phyloP scores from a whole-genome alignment of 495 filamentous ascomycete species.

The Penicillium canariense region DNA sequence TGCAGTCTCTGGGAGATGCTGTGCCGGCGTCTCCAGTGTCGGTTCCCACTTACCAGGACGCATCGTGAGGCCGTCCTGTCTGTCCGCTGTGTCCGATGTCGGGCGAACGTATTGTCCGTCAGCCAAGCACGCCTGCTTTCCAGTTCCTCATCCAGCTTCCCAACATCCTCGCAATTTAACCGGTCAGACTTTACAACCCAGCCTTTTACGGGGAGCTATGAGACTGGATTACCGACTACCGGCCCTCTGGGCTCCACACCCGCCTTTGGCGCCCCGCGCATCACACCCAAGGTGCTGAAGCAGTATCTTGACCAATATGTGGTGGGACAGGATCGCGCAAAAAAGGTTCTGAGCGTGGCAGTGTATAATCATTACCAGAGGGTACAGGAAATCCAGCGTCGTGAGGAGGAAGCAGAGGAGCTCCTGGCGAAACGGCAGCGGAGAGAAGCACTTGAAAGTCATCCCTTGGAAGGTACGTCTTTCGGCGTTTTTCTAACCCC shows the following conservation, averaged over 20 bases:
- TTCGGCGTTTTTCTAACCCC: background rate
- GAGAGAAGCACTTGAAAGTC: slow-evolving; percentile 45
- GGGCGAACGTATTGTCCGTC: slow-evolving; percentile 6
- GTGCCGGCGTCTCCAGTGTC: slow-evolving; percentile 23
- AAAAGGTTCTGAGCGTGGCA: slow-evolving; percentile 87
- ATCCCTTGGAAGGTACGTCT: slow-evolving; percentile 56
- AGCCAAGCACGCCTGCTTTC: slow-evolving; percentile 22
- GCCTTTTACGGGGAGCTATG: slow-evolving; percentile 73
- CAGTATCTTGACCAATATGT: slow-evolving; percentile 93
- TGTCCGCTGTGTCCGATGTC: slow-evolving; percentile 18
- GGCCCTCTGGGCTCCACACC: slow-evolving; percentile 58
- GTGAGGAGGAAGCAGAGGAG: slow-evolving; percentile 76
- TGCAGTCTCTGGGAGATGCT: slow-evolving; percentile 18
- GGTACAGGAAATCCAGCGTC: slow-evolving; percentile 70
- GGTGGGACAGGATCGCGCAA: slow-evolving; percentile 93
- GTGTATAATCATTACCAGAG: slow-evolving; percentile 98
- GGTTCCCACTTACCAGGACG: slow-evolving; percentile 14
- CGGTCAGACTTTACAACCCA: slow-evolving; percentile 63
- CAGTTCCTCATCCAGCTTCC: slow-evolving; percentile 34
- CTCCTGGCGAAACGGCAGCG: slow-evolving; percentile 49
- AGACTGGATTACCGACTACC: slow-evolving; percentile 60
- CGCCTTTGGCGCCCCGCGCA: slow-evolving; percentile 61
- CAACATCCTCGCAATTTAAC: slow-evolving; percentile 52
- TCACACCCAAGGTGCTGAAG: slow-evolving; percentile 84
- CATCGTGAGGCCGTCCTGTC: slow-evolving; percentile 13